A percentile compares a stretch with the other conserved stretches of the same genome.
Evolutionary conservation across 495 filamentous ascomycete species (phyloP).

Genomic region (Astrocystis sublimbata): DNA sequence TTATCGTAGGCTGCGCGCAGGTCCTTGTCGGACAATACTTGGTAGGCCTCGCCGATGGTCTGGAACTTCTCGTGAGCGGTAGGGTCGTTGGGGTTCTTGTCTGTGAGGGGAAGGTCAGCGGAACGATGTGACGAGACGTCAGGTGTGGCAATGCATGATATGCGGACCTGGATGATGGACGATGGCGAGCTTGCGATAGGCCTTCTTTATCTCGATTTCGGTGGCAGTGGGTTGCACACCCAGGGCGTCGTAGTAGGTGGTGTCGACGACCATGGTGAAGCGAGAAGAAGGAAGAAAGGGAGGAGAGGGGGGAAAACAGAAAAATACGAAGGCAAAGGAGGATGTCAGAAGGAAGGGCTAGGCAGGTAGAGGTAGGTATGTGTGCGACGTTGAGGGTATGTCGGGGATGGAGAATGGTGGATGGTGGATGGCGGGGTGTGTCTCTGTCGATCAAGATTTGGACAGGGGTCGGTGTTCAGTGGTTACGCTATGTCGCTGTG

Average conservation of each 20-base stretch:
- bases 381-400: not conserved
- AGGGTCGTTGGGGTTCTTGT: conserved; percentile 97
- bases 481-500: no score
- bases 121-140: no score
- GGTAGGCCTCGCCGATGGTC: conserved; percentile 94
- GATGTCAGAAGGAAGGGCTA: no score
- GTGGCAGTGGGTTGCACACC: conserved; percentile 85
- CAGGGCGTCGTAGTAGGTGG: conserved; percentile 85
- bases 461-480: not conserved
- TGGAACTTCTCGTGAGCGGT: conserved; percentile 94
- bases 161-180: conserved; percentile 58
- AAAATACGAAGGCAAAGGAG: no score
- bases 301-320: no score
- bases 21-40: conserved; percentile 86
- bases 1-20: conserved; percentile 93
- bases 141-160: conserved; percentile 7
- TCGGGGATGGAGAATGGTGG: not conserved
- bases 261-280: conserved; percentile 74
- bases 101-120: conserved; percentile 46
- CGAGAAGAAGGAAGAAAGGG: no score
- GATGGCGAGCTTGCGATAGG: conserved; percentile 96
- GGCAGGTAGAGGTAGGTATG: not conserved
- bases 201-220: conserved; percentile 98
- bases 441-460: not conserved
- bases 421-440: not conserved